phyloP scores from a whole-genome alignment of 345 rosid genomes.

The Bruguiera sexangula region DNA sequence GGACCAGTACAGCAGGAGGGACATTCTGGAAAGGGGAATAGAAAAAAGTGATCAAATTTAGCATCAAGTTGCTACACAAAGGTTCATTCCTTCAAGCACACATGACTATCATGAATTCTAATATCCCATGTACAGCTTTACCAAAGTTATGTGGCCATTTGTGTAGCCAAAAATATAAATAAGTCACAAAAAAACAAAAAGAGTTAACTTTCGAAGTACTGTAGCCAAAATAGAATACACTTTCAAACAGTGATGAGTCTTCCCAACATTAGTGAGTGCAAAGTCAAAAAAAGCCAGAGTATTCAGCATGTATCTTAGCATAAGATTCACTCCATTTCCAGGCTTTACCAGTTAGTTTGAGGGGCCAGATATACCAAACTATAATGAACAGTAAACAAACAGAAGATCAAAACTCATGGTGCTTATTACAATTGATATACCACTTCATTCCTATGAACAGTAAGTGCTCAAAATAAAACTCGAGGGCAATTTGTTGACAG shows the following conservation, averaged over 20 bases:
- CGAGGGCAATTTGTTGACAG: too few relatives aligned
- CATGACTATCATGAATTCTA: background rate
- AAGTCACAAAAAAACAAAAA: too few relatives aligned
- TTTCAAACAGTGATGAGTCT: background rate
- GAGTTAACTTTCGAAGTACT: background rate
- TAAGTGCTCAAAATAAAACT: too few relatives aligned
- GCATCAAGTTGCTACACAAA: background rate
- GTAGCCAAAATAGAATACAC: background rate
- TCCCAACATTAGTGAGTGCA: too few relatives aligned
- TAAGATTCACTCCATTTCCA: background rate
- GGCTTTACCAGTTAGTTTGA: background rate
- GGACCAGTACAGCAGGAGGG: conserved; percentile 89
- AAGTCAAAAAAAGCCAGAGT: too few relatives aligned
- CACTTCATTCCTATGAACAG: too few relatives aligned
- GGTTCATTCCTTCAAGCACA: background rate
- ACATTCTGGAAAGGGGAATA: conserved; percentile 58
- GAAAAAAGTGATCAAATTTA: background rate
- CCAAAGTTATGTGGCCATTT: background rate
- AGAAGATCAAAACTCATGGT: too few relatives aligned
- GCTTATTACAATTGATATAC: too few relatives aligned
- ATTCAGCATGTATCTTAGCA: background rate
- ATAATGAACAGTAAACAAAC: too few relatives aligned
- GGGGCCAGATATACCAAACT: too few relatives aligned
- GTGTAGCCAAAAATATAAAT: too few relatives aligned
- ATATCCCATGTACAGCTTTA: background rate